phyloP scores from a whole-genome alignment of 306 rosid genomes.

The Citrullus mucosospermus region DNA sequence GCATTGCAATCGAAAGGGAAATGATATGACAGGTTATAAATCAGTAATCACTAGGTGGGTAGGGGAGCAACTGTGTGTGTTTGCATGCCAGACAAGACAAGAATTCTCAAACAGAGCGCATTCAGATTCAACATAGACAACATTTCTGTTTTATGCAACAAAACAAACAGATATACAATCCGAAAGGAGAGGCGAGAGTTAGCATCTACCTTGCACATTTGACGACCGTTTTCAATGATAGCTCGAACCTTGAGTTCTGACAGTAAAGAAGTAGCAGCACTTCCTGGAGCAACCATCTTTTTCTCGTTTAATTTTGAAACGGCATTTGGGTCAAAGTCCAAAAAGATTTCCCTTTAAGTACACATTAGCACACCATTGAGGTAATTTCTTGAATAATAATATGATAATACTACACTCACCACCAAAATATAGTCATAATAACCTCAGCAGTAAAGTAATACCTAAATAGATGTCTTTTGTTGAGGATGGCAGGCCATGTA shows the following conservation, averaged over 20 bases:
- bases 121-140: background rate
- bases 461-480: slow-evolving; percentile 53
- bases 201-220: slow-evolving; percentile 44
- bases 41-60: background rate
- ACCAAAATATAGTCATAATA: background rate
- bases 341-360: slow-evolving; percentile 43
- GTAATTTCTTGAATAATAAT: slow-evolving; percentile 8
- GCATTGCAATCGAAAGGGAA: slow-evolving; percentile 1
- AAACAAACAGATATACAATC: background rate
- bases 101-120: background rate
- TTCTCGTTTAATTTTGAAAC: slow-evolving; percentile 57
- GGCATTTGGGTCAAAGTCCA: slow-evolving; percentile 53
- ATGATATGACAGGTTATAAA: background rate
- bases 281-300: slow-evolving; percentile 39
- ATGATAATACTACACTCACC: background rate
- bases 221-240: slow-evolving; percentile 67
- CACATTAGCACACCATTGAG: slow-evolving; percentile 1
- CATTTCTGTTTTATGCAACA: background rate
- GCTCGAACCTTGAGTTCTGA: slow-evolving; percentile 62
- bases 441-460: slow-evolving; percentile 10
- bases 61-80: background rate
- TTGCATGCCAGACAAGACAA: background rate
- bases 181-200: background rate
- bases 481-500: slow-evolving; percentile 55
- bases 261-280: slow-evolving; percentile 45